phyloP scores from a whole-genome alignment of 805 yeast genomes.

The Starmerella davenportii region DNA sequence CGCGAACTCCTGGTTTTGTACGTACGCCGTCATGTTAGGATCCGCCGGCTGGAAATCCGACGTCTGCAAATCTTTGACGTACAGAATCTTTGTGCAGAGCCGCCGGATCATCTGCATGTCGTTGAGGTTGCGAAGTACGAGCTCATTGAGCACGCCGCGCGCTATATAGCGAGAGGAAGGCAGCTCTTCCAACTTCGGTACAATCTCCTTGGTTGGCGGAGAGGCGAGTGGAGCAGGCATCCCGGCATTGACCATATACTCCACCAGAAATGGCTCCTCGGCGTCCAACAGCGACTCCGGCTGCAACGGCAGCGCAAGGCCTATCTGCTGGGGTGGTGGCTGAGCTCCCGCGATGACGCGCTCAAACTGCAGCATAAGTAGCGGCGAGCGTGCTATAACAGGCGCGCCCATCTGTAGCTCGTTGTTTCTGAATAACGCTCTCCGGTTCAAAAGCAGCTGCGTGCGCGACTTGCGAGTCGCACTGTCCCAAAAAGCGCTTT shows the following conservation, averaged over 20 bases:
- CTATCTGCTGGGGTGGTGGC: conserved; percentile 12
- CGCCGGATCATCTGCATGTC: conserved; percentile 79
- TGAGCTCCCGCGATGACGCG: conserved; percentile 20
- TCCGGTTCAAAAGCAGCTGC: conserved; percentile 50
- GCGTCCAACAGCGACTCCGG: conserved; percentile 16
- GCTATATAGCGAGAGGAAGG: conserved; percentile 23
- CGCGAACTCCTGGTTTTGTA: conserved; percentile 6
- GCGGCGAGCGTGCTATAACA: conserved; percentile 49
- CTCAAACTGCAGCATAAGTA: conserved; percentile 42
- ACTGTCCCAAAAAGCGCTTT: conserved; percentile 44
- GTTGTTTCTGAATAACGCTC: conserved; percentile 43
- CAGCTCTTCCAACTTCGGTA: conserved; percentile 26
- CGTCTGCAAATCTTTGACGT: conserved; percentile 76
- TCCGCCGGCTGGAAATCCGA: conserved; percentile 15
- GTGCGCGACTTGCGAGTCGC: conserved; percentile 60
- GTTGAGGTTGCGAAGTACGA: conserved; percentile 46
- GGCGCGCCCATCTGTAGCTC: conserved; percentile 47
- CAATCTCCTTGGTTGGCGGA: conserved; percentile 12
- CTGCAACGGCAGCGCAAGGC: conserved; percentile 13
- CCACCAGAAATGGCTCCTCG: conserved; percentile 30
- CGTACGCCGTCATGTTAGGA: background rate
- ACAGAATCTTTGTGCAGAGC: conserved; percentile 70
- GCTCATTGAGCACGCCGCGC: conserved; percentile 38
- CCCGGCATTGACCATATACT: conserved; percentile 71
- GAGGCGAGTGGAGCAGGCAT: conserved; percentile 40